Base-by-base conservation (phyloP, 163 green algal species). In the Scenedesmus sp. region DNA sequence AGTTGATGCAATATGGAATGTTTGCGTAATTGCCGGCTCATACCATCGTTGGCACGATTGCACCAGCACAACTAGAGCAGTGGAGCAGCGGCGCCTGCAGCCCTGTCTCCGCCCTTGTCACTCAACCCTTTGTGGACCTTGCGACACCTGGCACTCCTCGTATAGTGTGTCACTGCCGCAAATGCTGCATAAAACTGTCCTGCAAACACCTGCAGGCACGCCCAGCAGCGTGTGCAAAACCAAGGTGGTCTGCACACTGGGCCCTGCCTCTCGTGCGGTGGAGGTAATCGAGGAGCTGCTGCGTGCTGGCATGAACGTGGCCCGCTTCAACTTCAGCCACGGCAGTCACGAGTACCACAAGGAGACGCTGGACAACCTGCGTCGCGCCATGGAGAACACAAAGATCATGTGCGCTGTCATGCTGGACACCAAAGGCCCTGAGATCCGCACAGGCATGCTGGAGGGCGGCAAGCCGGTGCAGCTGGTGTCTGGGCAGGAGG, bases 251-350 rank as follows among this genome's bases (percentile, higher is more conserved):
- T 99, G 98, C 94, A 99, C 98, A 10, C 94, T 99, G 59, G 98
- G 98, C 0, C 98, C 98, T 3, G 96, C 96, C 90, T 98, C 95
- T 7, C 92, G 97, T n/a, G 93, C 59, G 12, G 96, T 99, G 18
- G 91, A 96, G 81, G 94, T 98, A 18, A 92, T 99, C 37, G 97
- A 98, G 92, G 96, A 99, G 93, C 96, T 99, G 81, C 95, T 99
- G 82, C 92, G 93, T 1, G 95, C 96, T 40, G 98, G 98, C 46
- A 99, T 99, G 98, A 98, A 95, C 81, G 97, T 99, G 12, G 98
- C 98, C 5, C 96, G 98, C 81, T 99, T 99, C 95, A 99, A 99
- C 94, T 99, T 99, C 92, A 98, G 95, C 15, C 97, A 99, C 93
- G 98, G 98, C 33, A 97, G 95, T 2, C 97, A 99, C 89, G 97